Percentiles rank a stretch among this genome's conserved stretches.
Evolutionary conservation across 257 asterid species (phyloP).

Genomic region (Jaltomata sinuosa): DNA sequence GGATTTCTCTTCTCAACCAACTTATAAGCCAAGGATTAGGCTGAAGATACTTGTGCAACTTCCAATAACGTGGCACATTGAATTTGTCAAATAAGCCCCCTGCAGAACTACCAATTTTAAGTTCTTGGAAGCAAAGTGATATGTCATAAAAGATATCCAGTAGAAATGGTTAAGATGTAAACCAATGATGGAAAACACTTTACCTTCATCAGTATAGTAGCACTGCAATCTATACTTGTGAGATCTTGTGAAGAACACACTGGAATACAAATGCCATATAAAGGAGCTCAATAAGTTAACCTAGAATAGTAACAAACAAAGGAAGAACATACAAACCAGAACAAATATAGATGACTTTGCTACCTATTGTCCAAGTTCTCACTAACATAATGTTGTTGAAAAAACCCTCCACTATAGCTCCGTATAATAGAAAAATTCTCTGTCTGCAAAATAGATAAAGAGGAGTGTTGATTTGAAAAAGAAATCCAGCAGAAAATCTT

Average conservation of each 20-base stretch:
- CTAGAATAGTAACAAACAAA: not conserved
- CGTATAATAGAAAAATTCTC: conserved; percentile 50
- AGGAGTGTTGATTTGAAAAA: not conserved
- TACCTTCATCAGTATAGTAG: conserved; percentile 67
- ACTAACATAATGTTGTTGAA: conserved; percentile 47
- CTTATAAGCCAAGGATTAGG: conserved; percentile 38
- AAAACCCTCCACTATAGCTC: conserved; percentile 53
- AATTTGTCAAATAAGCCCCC: conserved; percentile 39
- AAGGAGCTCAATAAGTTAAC: not conserved
- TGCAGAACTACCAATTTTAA: conserved; percentile 7
- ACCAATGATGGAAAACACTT: not conserved
- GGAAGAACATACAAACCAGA: not conserved
- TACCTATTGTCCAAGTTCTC: conserved; percentile 46
- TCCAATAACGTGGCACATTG: conserved; percentile 49
- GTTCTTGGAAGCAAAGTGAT: not conserved
- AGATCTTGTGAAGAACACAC: conserved; percentile 54
- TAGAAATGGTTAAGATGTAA: not conserved
- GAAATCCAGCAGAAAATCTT: not conserved
- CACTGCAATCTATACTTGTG: conserved; percentile 72
- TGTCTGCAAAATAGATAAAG: conserved; percentile 24
- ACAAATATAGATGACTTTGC: not conserved
- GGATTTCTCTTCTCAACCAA: conserved; percentile 77
- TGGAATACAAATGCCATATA: conserved; percentile 16
- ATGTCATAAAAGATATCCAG: not conserved
- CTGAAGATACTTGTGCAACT: conserved; percentile 47